Evolutionary conservation across 106 monocot species (phyloP).

Genomic region (Xerophyta viscosa): DNA sequence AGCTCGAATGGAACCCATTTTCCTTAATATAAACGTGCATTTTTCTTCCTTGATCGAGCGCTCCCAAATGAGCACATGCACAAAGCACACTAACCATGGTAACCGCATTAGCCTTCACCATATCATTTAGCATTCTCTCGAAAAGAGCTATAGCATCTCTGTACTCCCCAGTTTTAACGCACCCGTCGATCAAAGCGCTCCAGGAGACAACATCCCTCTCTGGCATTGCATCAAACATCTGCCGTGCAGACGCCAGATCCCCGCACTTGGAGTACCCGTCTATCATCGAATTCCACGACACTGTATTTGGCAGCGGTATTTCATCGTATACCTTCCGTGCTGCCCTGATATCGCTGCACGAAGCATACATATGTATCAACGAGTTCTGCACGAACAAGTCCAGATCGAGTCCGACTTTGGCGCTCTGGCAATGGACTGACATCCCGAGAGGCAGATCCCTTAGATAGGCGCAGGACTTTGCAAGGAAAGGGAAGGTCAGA

Average conservation of each 20-base stretch:
- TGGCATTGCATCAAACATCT: conserved; percentile 48
- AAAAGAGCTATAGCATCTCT: conserved; percentile 38
- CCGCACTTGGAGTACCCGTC: conserved; percentile 53
- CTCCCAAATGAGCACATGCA: conserved; percentile 52
- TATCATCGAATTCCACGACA: conserved; percentile 57
- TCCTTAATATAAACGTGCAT: conserved; percentile 35
- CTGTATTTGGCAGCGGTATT: conserved; percentile 33
- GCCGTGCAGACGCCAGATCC: conserved; percentile 26
- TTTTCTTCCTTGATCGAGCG: conserved; percentile 40
- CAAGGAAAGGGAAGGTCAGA: conserved; percentile 55
- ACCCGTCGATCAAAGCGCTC: conserved; percentile 70
- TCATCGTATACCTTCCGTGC: conserved; percentile 44
- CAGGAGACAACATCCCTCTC: conserved; percentile 52
- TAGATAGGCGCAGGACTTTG: conserved; percentile 55
- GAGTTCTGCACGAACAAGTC: conserved; percentile 50
- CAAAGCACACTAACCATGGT: conserved; percentile 63
- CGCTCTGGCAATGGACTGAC: conserved; percentile 26
- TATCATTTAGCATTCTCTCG: conserved; percentile 21
- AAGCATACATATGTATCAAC: conserved; percentile 56
- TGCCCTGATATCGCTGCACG: conserved; percentile 17
- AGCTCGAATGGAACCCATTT: conserved; percentile 24
- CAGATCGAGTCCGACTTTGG: conserved; percentile 17
- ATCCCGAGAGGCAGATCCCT: conserved; percentile 11
- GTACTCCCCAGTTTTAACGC: conserved; percentile 36
- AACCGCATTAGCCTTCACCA: conserved; percentile 34